Evolutionary conservation across 2,329 filamentous ascomycete species (phyloP), one percentile per base, ranked within the genome.

Genomic region (Trichoderma lentiforme): DNA sequence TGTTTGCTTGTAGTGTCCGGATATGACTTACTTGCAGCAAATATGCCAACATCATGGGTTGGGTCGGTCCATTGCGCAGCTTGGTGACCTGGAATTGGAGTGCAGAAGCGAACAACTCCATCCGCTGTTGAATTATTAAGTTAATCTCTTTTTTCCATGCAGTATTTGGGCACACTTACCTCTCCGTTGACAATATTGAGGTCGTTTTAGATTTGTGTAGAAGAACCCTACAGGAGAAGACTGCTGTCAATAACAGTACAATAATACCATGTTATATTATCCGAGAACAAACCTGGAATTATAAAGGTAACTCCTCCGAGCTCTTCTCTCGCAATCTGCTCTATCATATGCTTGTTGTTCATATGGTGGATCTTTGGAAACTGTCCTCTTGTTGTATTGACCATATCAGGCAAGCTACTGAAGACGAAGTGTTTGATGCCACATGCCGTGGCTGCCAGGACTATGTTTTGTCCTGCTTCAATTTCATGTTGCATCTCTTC

Each of bases 251-350:
- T 30, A 21, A 21, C 21, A 21, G 3, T n/a, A n/a, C 15, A 43
- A 43, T 4, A 9, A 9, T 43, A n/a, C 39, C 36, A n/a, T 0
- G 6, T n/a, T 43, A n/a, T 2, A 0, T 1, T 43, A n/a, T n/a
- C 7, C 1, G 7, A 8, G 7, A 1, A 43, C 39, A 2, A 43
- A 43, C 39, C 39, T 43, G 39, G 39, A n/a, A 43, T 43, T 0
- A 43, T 43, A 43, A 43, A 43, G 1, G 39, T 43, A 43, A n/a
- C 15, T 43, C 39, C 18, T 4, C 7, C 3, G 15, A 43, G 39
- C 39, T 43, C 39, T 43, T 43, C 39, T n/a, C 39, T 43, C 18
- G 39, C 39, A 43, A 43, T 43, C 39, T 43, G 39, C 18, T 43
- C 39, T 43, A 43, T 43, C 15, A n/a, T 15, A 43, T 43, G 7